Conservation (phyloP, 2,329 filamentous ascomycete genomes). For the Aspergillus melleus region DNA sequence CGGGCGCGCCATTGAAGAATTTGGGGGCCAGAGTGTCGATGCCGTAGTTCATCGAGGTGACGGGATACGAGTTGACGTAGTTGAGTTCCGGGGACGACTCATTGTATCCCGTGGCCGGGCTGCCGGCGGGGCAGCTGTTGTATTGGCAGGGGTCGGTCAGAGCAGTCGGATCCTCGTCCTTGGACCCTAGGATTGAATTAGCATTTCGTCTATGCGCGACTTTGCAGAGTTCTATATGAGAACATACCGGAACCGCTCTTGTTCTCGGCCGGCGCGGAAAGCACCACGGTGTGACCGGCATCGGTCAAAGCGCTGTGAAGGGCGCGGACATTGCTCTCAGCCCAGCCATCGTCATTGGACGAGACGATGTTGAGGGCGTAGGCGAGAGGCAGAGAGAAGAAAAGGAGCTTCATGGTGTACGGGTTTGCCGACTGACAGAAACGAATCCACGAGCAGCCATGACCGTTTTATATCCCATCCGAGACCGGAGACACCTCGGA, state of each 20-base stretch:
- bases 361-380: constrained; percentile 58
- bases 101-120: constrained; percentile 59
- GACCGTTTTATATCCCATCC: not conserved
- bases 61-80: constrained; percentile 71
- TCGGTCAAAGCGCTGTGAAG: constrained; percentile 58
- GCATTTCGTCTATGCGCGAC: constrained; percentile 1
- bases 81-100: constrained; percentile 59
- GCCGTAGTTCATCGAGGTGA: constrained; percentile 64
- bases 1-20: constrained; percentile 56
- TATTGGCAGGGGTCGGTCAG: constrained; percentile 59
- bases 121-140: constrained; percentile 59
- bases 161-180: constrained; percentile 48
- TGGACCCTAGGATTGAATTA: constrained; percentile 50
- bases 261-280: constrained; percentile 67
- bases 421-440: not conserved
- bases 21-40: constrained; percentile 57
- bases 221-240: not conserved
- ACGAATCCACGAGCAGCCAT: not conserved
- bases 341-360: constrained; percentile 74
- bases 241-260: constrained; percentile 61
- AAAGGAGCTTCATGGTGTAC: constrained; percentile 24
- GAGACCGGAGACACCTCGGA: not conserved
- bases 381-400: constrained; percentile 23
- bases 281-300: constrained; percentile 61
- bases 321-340: constrained; percentile 64